These are phyloP conservation scores for Hypoxylon cercidicola DNA, from an alignment of 495 filamentous ascomycete genomes.

Conservation along the genomic window DNA sequence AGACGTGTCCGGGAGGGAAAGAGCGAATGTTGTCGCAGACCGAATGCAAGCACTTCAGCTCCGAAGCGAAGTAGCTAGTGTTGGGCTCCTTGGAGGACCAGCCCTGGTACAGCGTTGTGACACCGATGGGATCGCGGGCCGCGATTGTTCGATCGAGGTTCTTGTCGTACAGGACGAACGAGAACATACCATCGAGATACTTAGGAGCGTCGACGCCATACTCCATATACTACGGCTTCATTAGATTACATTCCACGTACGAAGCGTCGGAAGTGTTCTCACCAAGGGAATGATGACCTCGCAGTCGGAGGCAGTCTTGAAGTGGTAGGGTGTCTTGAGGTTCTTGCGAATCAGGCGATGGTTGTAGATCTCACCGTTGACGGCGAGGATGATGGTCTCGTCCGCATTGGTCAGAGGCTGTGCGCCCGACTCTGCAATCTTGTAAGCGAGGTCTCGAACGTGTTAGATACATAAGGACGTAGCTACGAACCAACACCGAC, in stretches of 20 bases:
- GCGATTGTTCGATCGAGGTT: constrained; percentile 88
- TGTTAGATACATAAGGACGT: constrained; percentile 23
- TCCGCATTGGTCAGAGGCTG: constrained; percentile 95
- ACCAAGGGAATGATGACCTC: constrained; percentile 98
- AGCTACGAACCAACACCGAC: constrained; percentile 87
- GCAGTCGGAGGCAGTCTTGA: constrained; percentile 98
- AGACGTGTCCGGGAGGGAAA: constrained; percentile 95
- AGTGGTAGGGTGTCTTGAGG: constrained; percentile 82
- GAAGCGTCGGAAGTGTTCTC: constrained; percentile 48
- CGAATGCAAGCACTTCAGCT: constrained; percentile 91
- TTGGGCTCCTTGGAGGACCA: constrained; percentile 83
- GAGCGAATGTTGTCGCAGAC: constrained; percentile 95
- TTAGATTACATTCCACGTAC: constrained; percentile 1
- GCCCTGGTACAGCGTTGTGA: constrained; percentile 97
- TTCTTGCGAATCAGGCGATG: constrained; percentile 90
- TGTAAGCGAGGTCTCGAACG: constrained; percentile 42
- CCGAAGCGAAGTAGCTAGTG: constrained; percentile 93
- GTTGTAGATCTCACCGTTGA: constrained; percentile 99
- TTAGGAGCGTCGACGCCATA: constrained; percentile 93
- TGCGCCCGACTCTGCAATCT: constrained; percentile 80
- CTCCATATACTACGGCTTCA: constrained; percentile 77
- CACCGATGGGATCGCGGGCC: constrained; percentile 94
- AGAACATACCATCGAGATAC: constrained; percentile 98
- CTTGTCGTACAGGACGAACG: constrained; percentile 97
- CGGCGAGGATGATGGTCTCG: constrained; percentile 85